Percentiles rank a stretch among this genome's conserved stretches.
Evolutionary conservation across 169 alveolate species (phyloP).

Genomic region (Plasmodium fragile): DNA sequence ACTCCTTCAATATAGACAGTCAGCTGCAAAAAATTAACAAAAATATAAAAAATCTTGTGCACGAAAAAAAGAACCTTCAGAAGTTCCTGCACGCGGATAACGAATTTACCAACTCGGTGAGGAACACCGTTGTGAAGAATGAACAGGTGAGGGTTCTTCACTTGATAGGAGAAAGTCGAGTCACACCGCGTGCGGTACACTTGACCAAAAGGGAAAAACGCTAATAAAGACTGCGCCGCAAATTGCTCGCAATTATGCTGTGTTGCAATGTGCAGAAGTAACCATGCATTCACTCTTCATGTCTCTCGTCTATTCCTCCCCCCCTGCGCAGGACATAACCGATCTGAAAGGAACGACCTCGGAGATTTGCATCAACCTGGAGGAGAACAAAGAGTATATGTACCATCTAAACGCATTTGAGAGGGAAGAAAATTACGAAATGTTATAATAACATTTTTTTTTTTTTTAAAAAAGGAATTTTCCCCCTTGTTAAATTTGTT

Average conservation of each 20-base stretch:
- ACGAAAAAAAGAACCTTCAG: slow-evolving; percentile 47
- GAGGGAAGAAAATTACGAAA: slow-evolving; percentile 65
- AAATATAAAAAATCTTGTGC: slow-evolving; percentile 54
- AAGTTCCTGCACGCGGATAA: slow-evolving; percentile 35
- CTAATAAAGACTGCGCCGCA: not conserved
- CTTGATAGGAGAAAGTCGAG: not conserved
- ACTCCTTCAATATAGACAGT: slow-evolving; percentile 64
- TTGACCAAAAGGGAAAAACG: not conserved
- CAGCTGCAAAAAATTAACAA: slow-evolving; percentile 73
- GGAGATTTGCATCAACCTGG: slow-evolving; percentile 60
- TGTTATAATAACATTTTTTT: slow-evolving; percentile 20
- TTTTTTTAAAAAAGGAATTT: slow-evolving; percentile 6
- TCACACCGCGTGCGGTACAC: not conserved
- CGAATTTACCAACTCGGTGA: slow-evolving; percentile 46
- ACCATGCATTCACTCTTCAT: not conserved
- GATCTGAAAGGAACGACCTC: slow-evolving; percentile 70
- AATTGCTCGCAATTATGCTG: not conserved
- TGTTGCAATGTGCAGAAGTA: not conserved
- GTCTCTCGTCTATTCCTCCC: not conserved
- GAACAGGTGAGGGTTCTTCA: slow-evolving; percentile 50
- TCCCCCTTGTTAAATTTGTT: slow-evolving; percentile 10
- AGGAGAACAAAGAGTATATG: slow-evolving; percentile 58
- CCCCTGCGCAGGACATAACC: slow-evolving; percentile 30
- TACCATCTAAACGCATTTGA: slow-evolving; percentile 64
- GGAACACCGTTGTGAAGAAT: slow-evolving; percentile 32